Conservation (phyloP, 2,329 filamentous ascomycete species). For the Metarhizium humberi region DNA sequence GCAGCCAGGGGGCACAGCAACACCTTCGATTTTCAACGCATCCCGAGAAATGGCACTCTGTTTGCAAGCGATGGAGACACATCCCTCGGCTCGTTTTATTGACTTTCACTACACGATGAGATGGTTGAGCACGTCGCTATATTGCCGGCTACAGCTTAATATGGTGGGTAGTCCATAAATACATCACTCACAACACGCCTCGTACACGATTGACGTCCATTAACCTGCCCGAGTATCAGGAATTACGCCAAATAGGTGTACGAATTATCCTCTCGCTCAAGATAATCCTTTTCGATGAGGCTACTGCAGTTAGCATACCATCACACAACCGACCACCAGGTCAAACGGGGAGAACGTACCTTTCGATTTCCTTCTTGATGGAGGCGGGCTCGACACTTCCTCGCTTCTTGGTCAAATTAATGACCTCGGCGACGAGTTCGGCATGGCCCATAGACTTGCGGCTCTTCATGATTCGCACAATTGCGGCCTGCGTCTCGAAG, state of each 20-base stretch:
- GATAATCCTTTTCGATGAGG: constrained; percentile 87
- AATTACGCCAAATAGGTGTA: constrained; percentile 61
- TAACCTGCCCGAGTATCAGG: too few relatives aligned
- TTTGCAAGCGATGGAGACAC: too few relatives aligned
- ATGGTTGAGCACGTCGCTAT: too few relatives aligned
- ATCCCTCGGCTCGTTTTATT: too few relatives aligned
- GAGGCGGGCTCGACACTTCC: constrained; percentile 77
- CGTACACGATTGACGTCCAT: background rate
- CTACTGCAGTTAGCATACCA: constrained; percentile 30
- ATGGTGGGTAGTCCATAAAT: background rate
- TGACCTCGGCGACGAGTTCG: constrained; percentile 87
- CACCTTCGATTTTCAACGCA: too few relatives aligned
- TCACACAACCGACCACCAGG: background rate
- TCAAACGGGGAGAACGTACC: constrained; percentile 39
- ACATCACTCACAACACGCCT: background rate
- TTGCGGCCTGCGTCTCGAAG: constrained; percentile 93
- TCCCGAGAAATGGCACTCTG: too few relatives aligned
- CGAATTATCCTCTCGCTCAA: constrained; percentile 65
- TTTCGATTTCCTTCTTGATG: constrained; percentile 97
- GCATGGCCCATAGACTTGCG: constrained; percentile 77
- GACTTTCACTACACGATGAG: too few relatives aligned
- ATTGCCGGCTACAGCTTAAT: too few relatives aligned
- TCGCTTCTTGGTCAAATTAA: constrained; percentile 77
- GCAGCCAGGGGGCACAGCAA: too few relatives aligned
- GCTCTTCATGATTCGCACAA: constrained; percentile 95